A percentile compares a stretch with the other conserved stretches of the same genome.
These are phyloP conservation scores for Sanghuangporus weigelae DNA, from an alignment of 1,284 basidiomycete genomes.

Conservation along the genomic window DNA sequence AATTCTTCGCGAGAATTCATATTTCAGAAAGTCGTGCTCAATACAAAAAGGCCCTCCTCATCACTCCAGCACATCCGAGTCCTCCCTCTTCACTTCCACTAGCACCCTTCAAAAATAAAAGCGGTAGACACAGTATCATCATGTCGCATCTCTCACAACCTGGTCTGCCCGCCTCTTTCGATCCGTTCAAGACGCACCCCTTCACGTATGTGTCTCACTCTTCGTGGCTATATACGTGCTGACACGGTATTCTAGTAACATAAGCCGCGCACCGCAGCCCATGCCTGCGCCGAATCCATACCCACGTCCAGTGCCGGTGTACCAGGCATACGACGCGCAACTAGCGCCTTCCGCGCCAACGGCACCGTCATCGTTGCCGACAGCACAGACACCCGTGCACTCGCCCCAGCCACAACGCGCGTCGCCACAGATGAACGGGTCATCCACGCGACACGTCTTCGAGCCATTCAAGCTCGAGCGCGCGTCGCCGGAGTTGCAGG, in stretches of 20 bases:
- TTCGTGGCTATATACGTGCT: neutral
- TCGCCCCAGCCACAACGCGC: slow-evolving; percentile 21
- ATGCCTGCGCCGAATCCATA: slow-evolving; percentile 46
- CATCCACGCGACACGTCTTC: slow-evolving; percentile 36
- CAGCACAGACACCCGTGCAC: slow-evolving; percentile 15
- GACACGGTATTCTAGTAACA: slow-evolving; percentile 29
- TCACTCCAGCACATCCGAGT: neutral
- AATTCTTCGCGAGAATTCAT: neutral
- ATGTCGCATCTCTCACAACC: slow-evolving; percentile 18
- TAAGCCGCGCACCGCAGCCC: slow-evolving; percentile 40
- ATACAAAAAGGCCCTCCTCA: slow-evolving; percentile 7
- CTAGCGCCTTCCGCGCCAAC: slow-evolving; percentile 16
- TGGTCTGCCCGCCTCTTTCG: slow-evolving; percentile 38
- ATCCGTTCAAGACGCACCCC: slow-evolving; percentile 54
- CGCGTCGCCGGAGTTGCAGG: slow-evolving; percentile 50
- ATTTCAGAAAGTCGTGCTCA: neutral
- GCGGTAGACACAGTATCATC: neutral
- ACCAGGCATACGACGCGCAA: slow-evolving; percentile 13
- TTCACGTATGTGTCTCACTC: slow-evolving; percentile 36
- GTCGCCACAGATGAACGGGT: neutral
- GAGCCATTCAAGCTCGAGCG: slow-evolving; percentile 50
- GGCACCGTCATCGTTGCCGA: slow-evolving; percentile 14
- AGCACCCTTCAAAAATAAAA: neutral
- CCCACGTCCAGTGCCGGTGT: slow-evolving; percentile 33
- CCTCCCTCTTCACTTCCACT: neutral